Base-by-base conservation (phyloP, 495 filamentous ascomycete species). In the Talaromyces ruber region DNA sequence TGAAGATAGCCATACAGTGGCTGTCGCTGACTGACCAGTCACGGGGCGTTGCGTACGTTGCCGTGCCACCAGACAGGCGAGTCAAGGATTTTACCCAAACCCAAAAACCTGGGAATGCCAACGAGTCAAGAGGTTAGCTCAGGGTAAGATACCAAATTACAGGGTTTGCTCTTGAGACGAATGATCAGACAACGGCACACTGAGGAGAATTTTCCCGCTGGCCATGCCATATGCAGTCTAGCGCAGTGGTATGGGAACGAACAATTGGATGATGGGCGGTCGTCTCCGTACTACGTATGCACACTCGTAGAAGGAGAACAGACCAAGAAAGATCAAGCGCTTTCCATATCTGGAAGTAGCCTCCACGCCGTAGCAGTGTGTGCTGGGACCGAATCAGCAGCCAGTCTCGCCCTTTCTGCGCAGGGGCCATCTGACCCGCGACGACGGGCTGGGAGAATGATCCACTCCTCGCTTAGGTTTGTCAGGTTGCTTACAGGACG, bases 401-500 rank as follows among this genome's bases (percentile, higher is more conserved):
- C 28, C 28, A 6, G 6, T 29, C 28, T 29, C 28, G 28, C 30
- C 26, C 5, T 18, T 7, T 16, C 18, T 29, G 54, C 54, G 54
- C 51, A 54, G 16, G 54, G 26, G 21, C 54, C 54, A 57, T 7
- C 26, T 4, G 54, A 59, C 57, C 57, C 57, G 57, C 57, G 22
- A 59, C 57, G 39, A 59, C 57, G 57, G 57, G 34, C 57, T 47
- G 57, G 57, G 57, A 39, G 22, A 11, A 8, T 8, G 57, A 21
- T 59, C 22, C 21, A 12, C 29, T n/a, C 2, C 43, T 47, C n/a
- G 18, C n/a, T 47, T 47, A 18, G 43, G 3, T 47, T 47, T 5
- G 43, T 11, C 34, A 8, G 12, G 2, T 5, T 37, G 12, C 34
- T 37, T 37, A 37, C 34, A 37, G 6, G 3, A 29, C 28, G 28